Evolutionary conservation across 1,284 basidiomycete genomes (phyloP).

Genomic region (Pseudozyma pruni): DNA sequence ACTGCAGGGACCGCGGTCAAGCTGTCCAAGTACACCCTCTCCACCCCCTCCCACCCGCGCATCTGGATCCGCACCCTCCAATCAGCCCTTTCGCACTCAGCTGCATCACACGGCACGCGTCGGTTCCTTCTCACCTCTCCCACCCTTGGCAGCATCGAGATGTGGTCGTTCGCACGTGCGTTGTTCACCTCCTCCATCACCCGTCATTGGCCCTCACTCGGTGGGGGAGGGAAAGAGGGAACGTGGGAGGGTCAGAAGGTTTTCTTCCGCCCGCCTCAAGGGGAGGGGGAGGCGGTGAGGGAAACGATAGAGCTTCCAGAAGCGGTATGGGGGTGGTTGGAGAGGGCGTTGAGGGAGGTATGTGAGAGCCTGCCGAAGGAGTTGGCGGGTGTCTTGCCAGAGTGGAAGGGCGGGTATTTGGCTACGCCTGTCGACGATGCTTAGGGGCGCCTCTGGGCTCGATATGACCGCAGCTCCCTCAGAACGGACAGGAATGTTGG

Average conservation of each 20-base stretch:
- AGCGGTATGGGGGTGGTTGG: conserved; percentile 2
- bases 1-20: background rate
- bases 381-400: conserved; percentile 4
- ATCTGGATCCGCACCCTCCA: conserved; percentile 13
- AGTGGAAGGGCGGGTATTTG: conserved; percentile 15
- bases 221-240: background rate
- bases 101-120: conserved; percentile 27
- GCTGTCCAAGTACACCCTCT: conserved; percentile 25
- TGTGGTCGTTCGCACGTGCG: conserved; percentile 30
- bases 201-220: conserved; percentile 1
- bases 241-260: conserved; percentile 12
- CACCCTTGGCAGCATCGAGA: background rate
- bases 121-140: conserved; percentile 13
- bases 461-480: no score
- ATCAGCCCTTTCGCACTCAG: conserved; percentile 8
- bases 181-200: conserved; percentile 20
- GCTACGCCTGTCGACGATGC: background rate
- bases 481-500: no score
- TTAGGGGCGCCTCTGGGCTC: no score
- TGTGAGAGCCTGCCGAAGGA: conserved; percentile 3
- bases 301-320: conserved; percentile 11
- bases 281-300: background rate
- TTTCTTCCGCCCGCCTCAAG: conserved; percentile 13
- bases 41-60: background rate
- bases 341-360: conserved; percentile 1